These are phyloP conservation scores for Chaetoceros tenuissimus DNA, from an alignment of 108 stramenopile species.

Conservation along the genomic window DNA sequence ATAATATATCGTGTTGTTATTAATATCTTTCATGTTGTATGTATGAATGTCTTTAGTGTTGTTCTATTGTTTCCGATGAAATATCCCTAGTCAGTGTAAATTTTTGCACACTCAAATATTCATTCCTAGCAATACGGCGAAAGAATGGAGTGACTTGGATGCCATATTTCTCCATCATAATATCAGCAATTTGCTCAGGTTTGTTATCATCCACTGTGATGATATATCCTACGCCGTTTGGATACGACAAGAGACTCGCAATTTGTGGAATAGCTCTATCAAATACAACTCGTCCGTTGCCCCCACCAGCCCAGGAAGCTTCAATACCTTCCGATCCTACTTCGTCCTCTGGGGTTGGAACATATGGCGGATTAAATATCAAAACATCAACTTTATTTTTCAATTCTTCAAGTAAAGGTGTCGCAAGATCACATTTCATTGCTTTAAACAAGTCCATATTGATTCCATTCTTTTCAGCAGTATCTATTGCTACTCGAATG, in stretches of 20 bases:
- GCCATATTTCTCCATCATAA: constrained; percentile 25
- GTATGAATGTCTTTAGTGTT: too few relatives aligned
- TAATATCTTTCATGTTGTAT: too few relatives aligned
- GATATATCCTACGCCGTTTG: constrained; percentile 69
- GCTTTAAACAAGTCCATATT: constrained; percentile 18
- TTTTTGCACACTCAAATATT: constrained; percentile 69
- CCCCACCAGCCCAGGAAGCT: constrained; percentile 88
- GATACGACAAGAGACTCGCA: constrained; percentile 40
- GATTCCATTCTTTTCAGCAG: constrained; percentile 49
- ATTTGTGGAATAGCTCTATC: constrained; percentile 79
- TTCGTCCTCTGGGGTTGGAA: constrained; percentile 83
- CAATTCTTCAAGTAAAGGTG: constrained; percentile 24
- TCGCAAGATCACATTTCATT: constrained; percentile 67
- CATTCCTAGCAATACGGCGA: constrained; percentile 68
- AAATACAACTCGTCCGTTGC: constrained; percentile 63
- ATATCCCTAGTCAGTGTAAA: constrained; percentile 41
- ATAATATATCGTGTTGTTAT: too few relatives aligned
- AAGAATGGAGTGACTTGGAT: constrained; percentile 50
- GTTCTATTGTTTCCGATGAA: too few relatives aligned
- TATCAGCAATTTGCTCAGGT: constrained; percentile 49
- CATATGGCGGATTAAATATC: constrained; percentile 94
- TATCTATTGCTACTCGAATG: constrained; percentile 42
- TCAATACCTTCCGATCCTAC: constrained; percentile 74
- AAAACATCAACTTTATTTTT: constrained; percentile 49
- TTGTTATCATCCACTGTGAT: constrained; percentile 85